Evolutionary conservation across 2,329 filamentous ascomycete genomes (phyloP).

Genomic region (Xylariaceae sp.): DNA sequence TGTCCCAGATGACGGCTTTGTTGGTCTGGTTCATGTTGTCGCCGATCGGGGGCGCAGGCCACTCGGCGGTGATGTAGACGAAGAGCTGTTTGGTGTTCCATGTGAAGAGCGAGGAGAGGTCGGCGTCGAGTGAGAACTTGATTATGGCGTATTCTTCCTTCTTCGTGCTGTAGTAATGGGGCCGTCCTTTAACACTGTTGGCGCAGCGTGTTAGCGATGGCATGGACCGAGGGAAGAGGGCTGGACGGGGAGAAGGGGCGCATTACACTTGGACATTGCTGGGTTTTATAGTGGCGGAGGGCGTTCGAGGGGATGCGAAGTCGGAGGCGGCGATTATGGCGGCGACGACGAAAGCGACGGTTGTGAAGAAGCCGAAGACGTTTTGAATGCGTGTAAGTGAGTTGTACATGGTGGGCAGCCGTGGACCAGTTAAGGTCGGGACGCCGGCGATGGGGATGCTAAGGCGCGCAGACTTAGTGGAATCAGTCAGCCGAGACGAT

Average conservation of each 20-base stretch:
- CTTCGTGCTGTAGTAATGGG: conserved; percentile 92
- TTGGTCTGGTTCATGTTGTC: conserved; percentile 44
- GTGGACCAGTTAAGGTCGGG: conserved; percentile 4
- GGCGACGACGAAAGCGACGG: conserved; percentile 78
- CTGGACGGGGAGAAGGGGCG: not conserved
- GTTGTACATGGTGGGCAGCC: conserved; percentile 69
- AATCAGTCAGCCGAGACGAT: too few species aligned
- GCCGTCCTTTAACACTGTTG: conserved; percentile 74
- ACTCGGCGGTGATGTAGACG: conserved; percentile 86
- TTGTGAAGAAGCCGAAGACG: conserved; percentile 97
- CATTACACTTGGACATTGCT: conserved; percentile 80
- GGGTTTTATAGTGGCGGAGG: conserved; percentile 60
- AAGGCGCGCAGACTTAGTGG: not conserved
- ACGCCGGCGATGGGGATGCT: not conserved
- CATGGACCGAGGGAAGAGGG: not conserved
- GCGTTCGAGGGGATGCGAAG: conserved; percentile 64
- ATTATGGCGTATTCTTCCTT: conserved; percentile 95
- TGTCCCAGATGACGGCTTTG: conserved; percentile 91
- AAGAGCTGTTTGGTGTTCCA: conserved; percentile 99
- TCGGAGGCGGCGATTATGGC: conserved; percentile 78
- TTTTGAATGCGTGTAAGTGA: conserved; percentile 80
- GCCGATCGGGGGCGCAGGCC: conserved; percentile 40
- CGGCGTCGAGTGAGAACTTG: conserved; percentile 87
- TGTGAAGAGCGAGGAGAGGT: conserved; percentile 88
- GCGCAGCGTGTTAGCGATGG: conserved; percentile 11